These are phyloP conservation scores for Blastobotrys malaysiensis DNA, from an alignment of 1,139 yeast species.

Conservation along the genomic window DNA sequence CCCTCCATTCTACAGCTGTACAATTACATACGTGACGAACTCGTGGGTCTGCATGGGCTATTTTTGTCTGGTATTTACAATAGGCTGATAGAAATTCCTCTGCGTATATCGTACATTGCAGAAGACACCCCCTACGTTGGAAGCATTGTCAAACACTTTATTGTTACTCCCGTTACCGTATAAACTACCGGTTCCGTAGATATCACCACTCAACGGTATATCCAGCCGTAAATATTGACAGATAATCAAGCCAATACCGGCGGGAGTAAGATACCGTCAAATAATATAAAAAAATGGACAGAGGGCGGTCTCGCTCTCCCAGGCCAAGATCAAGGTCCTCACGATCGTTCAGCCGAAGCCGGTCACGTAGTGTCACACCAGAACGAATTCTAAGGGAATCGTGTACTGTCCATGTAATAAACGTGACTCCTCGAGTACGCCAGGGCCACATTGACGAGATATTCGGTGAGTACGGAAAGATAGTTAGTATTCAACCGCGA, in stretches of 20 bases:
- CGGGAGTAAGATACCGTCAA: neutral
- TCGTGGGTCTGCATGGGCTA: neutral
- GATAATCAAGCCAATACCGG: neutral
- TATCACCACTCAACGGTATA: neutral
- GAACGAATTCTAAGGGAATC: constrained; percentile 3
- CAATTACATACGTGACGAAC: neutral
- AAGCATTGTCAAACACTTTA: neutral
- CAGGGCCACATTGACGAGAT: constrained; percentile 21
- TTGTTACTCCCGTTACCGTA: neutral
- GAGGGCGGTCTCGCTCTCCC: neutral
- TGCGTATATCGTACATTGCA: neutral
- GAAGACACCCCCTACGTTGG: neutral
- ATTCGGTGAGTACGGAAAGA: constrained; percentile 25
- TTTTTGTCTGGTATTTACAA: neutral
- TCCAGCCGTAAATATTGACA: neutral
- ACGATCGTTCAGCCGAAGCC: neutral
- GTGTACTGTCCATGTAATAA: constrained; percentile 20
- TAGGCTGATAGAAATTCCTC: neutral
- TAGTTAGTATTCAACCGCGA: neutral
- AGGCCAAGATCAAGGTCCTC: neutral
- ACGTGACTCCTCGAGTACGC: constrained; percentile 10
- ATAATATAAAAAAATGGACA: neutral
- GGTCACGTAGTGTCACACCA: neutral
- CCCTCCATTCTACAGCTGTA: neutral
- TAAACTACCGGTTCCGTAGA: neutral